A percentile compares a stretch with the other conserved stretches of the same genome.
Conservation (phyloP, 169 alveolate genomes). For the Plasmodium adleri region DNA sequence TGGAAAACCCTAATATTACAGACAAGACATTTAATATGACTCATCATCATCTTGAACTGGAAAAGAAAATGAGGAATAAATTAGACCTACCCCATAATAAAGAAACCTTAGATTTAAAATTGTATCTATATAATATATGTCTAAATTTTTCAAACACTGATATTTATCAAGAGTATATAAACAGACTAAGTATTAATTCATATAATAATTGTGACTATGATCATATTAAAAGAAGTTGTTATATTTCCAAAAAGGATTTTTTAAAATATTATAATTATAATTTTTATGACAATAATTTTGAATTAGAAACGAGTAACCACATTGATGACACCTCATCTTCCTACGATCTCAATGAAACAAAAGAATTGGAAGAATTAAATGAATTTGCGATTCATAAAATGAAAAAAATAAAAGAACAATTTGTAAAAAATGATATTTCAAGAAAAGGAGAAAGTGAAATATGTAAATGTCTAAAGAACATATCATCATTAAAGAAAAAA, state of each 20-base stretch:
- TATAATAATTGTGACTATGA: slow-evolving; percentile 73
- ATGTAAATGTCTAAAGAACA: slow-evolving; percentile 4
- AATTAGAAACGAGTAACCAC: slow-evolving; percentile 34
- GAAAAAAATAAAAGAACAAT: not conserved
- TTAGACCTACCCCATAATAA: not conserved
- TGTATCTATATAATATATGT: slow-evolving; percentile 30
- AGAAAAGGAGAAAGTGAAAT: slow-evolving; percentile 1
- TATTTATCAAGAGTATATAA: slow-evolving; percentile 73
- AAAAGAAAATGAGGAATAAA: slow-evolving; percentile 6
- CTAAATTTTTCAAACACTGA: slow-evolving; percentile 57
- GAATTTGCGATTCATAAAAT: not conserved
- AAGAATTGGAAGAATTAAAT: slow-evolving; percentile 53
- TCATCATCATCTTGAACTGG: not conserved
- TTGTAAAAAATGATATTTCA: no score
- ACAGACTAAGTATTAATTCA: slow-evolving; percentile 37
- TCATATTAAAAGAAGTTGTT: slow-evolving; percentile 46
- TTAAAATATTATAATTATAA: slow-evolving; percentile 59
- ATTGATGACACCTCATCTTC: slow-evolving; percentile 9
- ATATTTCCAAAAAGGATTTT: slow-evolving; percentile 60
- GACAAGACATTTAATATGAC: no score
- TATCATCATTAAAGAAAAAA: not conserved
- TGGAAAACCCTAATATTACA: no score
- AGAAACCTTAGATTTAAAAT: slow-evolving; percentile 32
- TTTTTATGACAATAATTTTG: slow-evolving; percentile 53
- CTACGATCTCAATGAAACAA: not conserved